Base-by-base conservation (phyloP, 2,329 filamentous ascomycete genomes). In the Penicillium sp. region DNA sequence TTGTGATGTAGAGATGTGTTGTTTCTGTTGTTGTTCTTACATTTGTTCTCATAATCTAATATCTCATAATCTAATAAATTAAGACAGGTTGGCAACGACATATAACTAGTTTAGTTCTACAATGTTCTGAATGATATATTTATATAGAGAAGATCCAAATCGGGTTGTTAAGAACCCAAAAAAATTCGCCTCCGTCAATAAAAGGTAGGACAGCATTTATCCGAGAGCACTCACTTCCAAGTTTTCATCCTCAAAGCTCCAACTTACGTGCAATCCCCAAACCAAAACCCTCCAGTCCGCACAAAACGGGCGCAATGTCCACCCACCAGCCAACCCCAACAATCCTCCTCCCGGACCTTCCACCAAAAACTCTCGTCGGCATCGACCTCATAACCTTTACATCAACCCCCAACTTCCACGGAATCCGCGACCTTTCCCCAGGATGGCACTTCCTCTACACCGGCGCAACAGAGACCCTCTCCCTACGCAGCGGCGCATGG, bases 381-480 rank as follows among this genome's bases (percentile, higher is more conserved):
- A 75, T 81, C 55, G 77, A 81, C 62, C 75, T 82, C 21, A 78
- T 87, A 49, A 84, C 84, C 45, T 87, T 88, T 71, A 86, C 83
- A 16, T 83, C 84, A 4, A 84, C 84, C 11, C 76, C 82, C 11
- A 81, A 82, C 51, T 87, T 88, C 70, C 78, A 80, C 55, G 85
- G 85, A 29, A 81, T 88, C 64, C 84, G 82, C 60, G 79, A 84
- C 61, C 65, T 88, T 4, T 82, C 84, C 0, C 65, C 74, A 2
- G 85, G 85, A 43, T 78, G 81, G 67, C 85, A 87, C 67, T 87
- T 87, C 62, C 71, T 86, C 19, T 88, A 87, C 67, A 83, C 80
- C 0, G 81, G 84, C 25, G 80, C 81, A 21, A 84, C 82, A 54
- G 78, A 79, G 49, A 82, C 81, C 3, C 76, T 86, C 15, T 86